Evolutionary conservation across 441 rosid species (phyloP), one percentile per base, ranked within the genome.

Genomic region (Mallotus repandus): DNA sequence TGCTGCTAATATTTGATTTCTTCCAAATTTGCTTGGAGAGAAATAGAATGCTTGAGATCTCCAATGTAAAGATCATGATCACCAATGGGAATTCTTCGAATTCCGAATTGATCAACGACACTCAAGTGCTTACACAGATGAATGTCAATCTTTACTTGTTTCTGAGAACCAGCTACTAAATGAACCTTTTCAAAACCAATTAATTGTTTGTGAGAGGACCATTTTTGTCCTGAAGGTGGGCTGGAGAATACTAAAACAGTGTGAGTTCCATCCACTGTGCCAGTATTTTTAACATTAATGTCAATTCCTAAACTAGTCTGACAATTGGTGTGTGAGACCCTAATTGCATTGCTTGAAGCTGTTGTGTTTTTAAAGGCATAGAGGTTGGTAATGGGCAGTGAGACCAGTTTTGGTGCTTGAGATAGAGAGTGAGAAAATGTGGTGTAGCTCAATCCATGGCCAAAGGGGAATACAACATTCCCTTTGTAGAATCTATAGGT

Each of bases 401-500:
- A 77, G 61, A 91, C 62, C 9, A 76, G 64, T 45, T 76, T 74
- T 1, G 97, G 91, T 43, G 78, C 85, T 69, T 72, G 78, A 45
- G 82, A 78, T 2, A 89, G 76, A 12, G 82, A 71, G 73, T 88
- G 88, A 7, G 83, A 45, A 52, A 84, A 91, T 1, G 69, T 71
- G 5, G 99, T 81, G 84, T 88, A 95, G 65, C 90, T 89, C 77
- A 90, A 11, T 57, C 98, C 99, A 21, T 88, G 81, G 6, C 96
- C 98, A 68, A 89, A 95, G 15, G 97, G 92, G 77, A 70, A 95
- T 2, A 95, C 94, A n/a, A 89, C 95, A 0, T 92, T 90, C 11
- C 99, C 99, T 68, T 86, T 91, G 78, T 93, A 95, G 87, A 95
- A 95, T 66, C 99, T 80, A 77, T 95, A 95, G 52, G 99, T 93